Conservation (phyloP, 202 grass and related monocot species). For the Dendrocalamus latiflorus region DNA sequence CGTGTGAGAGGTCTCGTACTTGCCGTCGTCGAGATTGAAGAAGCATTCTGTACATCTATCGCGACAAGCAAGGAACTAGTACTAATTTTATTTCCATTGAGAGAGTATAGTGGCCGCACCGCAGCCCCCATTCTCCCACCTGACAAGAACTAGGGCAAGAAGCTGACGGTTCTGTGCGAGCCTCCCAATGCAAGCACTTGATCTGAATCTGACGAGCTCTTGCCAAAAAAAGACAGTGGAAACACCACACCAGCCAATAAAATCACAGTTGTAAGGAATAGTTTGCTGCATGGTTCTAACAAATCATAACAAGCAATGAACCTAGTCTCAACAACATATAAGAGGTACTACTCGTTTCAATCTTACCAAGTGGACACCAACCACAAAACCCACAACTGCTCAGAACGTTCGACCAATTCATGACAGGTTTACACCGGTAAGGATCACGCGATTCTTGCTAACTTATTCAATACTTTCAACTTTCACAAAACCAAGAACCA, state of each 20-base stretch:
- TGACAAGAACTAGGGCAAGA: too few relatives aligned
- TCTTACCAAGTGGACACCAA: not conserved
- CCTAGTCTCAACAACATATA: not conserved
- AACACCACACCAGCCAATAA: not conserved
- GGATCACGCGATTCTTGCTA: conserved; percentile 1
- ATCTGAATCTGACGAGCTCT: too few relatives aligned
- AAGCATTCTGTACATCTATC: too few relatives aligned
- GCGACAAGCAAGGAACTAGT: too few relatives aligned
- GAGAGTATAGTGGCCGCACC: too few relatives aligned
- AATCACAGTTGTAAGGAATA: not conserved
- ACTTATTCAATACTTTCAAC: conserved; percentile 10
- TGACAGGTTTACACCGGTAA: not conserved
- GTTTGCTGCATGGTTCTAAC: not conserved
- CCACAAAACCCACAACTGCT: not conserved
- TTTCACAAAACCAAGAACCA: not conserved
- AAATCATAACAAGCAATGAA: not conserved
- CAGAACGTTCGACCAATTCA: conserved; percentile 6
- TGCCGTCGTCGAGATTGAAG: too few relatives aligned
- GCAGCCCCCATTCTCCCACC: too few relatives aligned
- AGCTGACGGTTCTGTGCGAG: too few relatives aligned
- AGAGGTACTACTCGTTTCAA: not conserved
- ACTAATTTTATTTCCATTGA: too few relatives aligned
- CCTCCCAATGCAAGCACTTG: too few relatives aligned
- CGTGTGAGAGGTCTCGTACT: too few relatives aligned
- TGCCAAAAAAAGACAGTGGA: not conserved